Percentiles rank a stretch among this genome's conserved stretches.
These are phyloP conservation scores for Ogataea pilisensis DNA, from an alignment of 805 yeast genomes.

Conservation along the genomic window DNA sequence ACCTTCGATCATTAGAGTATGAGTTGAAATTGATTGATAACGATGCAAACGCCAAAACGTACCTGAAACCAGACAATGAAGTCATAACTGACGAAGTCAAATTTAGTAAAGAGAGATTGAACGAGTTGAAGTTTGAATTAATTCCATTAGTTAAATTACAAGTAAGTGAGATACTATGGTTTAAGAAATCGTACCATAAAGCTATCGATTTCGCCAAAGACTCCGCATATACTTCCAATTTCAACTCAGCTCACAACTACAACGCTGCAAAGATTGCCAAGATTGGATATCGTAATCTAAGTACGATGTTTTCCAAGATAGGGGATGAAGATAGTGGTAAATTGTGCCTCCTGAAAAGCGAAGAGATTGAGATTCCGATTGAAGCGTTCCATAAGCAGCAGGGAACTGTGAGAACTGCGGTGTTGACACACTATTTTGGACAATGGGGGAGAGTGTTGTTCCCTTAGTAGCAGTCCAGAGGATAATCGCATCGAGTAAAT, in stretches of 20 bases:
- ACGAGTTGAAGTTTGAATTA: constrained; percentile 25
- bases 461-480: constrained; percentile 13
- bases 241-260: constrained; percentile 29
- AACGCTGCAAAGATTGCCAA: constrained; percentile 37
- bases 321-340: constrained; percentile 27
- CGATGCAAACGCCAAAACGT: constrained; percentile 9
- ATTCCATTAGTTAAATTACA: constrained; percentile 38
- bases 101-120: constrained; percentile 18
- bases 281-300: constrained; percentile 33
- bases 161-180: constrained; percentile 40
- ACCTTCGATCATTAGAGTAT: constrained; percentile 27
- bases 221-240: constrained; percentile 31
- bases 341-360: constrained; percentile 24
- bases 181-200: constrained; percentile 26
- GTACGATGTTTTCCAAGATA: constrained; percentile 29
- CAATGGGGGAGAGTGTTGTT: constrained; percentile 32
- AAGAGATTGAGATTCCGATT: constrained; percentile 30
- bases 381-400: constrained; percentile 20
- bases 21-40: constrained; percentile 19
- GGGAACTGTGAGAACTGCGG: constrained; percentile 29
- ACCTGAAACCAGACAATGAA: too few relatives aligned
- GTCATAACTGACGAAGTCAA: too few relatives aligned
- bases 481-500: not conserved
- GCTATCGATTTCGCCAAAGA: constrained; percentile 41
- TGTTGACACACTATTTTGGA: constrained; percentile 33